phyloP scores from a whole-genome alignment of 1,284 basidiomycete genomes.

The Ustilago sp. region DNA sequence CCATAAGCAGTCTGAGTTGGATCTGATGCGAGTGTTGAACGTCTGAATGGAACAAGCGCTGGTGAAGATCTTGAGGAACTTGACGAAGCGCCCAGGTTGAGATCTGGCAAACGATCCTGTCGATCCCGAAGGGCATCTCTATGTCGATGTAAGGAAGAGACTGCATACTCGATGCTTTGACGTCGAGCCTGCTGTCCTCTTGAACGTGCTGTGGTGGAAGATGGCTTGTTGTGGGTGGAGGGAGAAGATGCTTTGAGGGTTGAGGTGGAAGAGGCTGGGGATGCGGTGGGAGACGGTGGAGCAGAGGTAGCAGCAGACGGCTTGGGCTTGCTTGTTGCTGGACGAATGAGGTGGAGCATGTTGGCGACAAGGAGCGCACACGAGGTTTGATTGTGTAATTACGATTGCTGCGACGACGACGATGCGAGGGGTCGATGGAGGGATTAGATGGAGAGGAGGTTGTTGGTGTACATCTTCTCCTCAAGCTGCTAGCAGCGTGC shows the following conservation, averaged over 20 bases:
- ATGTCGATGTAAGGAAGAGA: constrained; percentile 26
- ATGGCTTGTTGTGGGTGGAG: constrained; percentile 16
- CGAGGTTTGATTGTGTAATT: neutral
- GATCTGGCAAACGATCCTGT: neutral
- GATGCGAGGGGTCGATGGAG: neutral
- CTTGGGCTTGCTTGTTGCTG: constrained; percentile 25
- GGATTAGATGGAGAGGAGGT: neutral
- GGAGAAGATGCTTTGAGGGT: constrained; percentile 40
- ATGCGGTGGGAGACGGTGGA: constrained; percentile 26
- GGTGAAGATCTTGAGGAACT: constrained; percentile 11
- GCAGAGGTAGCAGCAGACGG: neutral
- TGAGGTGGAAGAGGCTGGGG: constrained; percentile 50
- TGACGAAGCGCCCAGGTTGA: constrained; percentile 16
- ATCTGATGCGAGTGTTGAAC: constrained; percentile 16
- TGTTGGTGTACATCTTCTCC: neutral
- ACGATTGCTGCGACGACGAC: neutral
- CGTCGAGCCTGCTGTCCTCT: constrained; percentile 47
- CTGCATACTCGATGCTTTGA: constrained; percentile 35
- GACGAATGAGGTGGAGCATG: constrained; percentile 42
- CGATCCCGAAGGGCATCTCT: constrained; percentile 7
- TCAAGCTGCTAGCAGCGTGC: neutral
- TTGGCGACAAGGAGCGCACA: neutral
- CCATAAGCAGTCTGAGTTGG: neutral
- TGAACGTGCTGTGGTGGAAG: constrained; percentile 28
- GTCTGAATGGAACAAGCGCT: constrained; percentile 18